A percentile compares a stretch with the other conserved stretches of the same genome.
phyloP scores from a whole-genome alignment of 345 rosid species.

The Dipteronia sinensis region DNA sequence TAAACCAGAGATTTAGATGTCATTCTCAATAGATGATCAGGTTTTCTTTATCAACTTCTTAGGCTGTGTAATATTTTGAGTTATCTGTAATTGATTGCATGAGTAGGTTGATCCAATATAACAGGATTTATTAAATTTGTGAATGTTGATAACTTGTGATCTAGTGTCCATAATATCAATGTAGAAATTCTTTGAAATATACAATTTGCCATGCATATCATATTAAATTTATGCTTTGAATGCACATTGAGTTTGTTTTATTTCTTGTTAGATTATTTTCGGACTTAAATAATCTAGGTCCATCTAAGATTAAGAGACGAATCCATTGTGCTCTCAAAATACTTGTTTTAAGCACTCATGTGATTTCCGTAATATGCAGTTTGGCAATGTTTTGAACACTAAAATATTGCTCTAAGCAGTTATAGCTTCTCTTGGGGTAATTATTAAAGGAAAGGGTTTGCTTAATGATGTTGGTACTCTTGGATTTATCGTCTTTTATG shows the following conservation, averaged over 20 bases:
- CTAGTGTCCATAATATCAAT: constrained; percentile 7
- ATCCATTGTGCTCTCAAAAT: not conserved
- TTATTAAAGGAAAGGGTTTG: not conserved
- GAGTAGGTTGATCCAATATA: not conserved
- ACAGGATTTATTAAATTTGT: constrained; percentile 4
- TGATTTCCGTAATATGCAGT: not conserved
- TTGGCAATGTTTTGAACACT: not conserved
- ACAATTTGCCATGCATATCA: not conserved
- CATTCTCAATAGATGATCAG: not conserved
- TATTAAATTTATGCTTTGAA: not conserved
- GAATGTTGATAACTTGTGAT: not conserved
- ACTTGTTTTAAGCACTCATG: not conserved
- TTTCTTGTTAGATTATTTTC: not conserved
- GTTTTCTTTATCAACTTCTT: not conserved
- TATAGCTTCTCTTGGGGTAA: not conserved
- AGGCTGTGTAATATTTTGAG: not conserved
- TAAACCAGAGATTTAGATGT: constrained; percentile 56
- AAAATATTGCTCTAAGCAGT: not conserved
- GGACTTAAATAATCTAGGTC: not conserved
- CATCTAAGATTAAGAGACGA: not conserved
- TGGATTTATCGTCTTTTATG: not conserved
- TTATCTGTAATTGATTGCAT: not conserved
- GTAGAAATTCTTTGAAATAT: not conserved
- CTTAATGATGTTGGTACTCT: not conserved
- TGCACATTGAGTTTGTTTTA: not conserved